A percentile compares a stretch with the other conserved stretches of the same genome.
These are phyloP conservation scores for Mucor plumbeus DNA, from an alignment of 371 early-diverging fungal species.

Conservation along the genomic window DNA sequence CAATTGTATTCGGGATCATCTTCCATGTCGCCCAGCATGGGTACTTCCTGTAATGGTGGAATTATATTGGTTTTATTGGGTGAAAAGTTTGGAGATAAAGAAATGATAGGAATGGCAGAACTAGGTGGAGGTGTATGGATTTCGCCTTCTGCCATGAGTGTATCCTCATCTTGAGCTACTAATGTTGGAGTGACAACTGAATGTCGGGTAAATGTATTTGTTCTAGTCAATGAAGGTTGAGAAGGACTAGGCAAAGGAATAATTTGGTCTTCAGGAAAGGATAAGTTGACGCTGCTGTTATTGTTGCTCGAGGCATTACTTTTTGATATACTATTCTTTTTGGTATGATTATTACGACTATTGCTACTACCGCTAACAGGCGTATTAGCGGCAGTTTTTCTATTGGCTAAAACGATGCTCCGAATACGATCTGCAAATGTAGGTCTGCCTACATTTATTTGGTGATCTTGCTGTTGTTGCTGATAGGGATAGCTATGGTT, in stretches of 20 bases:
- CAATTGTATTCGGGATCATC: constrained; percentile 18
- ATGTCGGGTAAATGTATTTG: constrained; percentile 24
- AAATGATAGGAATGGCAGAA: constrained; percentile 43
- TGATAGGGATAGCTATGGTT: neutral
- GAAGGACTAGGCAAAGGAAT: constrained; percentile 47
- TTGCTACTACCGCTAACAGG: constrained; percentile 19
- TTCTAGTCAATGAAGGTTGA: constrained; percentile 9
- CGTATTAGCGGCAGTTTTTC: constrained; percentile 21
- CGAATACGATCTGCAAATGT: constrained; percentile 35
- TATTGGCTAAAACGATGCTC: constrained; percentile 27
- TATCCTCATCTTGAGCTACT: neutral
- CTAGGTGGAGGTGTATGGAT: neutral
- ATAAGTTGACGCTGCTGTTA: neutral
- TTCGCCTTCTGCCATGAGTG: constrained; percentile 8
- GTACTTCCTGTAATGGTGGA: constrained; percentile 40
- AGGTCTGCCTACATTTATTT: neutral
- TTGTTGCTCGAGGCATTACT: neutral
- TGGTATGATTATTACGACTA: neutral
- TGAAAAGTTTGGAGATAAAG: constrained; percentile 32
- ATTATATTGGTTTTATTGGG: constrained; percentile 35
- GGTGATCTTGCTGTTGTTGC: neutral
- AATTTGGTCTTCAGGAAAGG: constrained; percentile 39
- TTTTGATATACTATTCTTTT: neutral
- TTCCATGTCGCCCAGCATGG: constrained; percentile 45
- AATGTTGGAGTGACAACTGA: constrained; percentile 11